A percentile compares a stretch with the other conserved stretches of the same genome.
Conservation (phyloP, 2,329 filamentous ascomycete genomes). For the Paecilomyces dactylethromorphus region DNA sequence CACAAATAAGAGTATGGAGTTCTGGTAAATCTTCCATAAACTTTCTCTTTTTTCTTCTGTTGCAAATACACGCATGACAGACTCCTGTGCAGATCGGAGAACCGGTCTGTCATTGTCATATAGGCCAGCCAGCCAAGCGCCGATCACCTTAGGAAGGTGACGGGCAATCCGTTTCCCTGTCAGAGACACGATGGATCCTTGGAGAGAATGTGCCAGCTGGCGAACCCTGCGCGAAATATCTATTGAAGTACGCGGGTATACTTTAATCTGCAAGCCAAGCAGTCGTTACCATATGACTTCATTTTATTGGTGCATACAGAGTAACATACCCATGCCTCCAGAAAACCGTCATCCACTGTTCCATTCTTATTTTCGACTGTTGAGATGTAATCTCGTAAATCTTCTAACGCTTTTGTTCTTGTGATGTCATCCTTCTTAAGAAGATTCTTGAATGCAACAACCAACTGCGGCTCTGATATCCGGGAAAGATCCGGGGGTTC, state of each 20-base stretch:
- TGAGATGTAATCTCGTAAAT: slow-evolving; percentile 63
- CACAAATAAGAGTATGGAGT: slow-evolving; percentile 74
- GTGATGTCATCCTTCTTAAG: slow-evolving; percentile 90
- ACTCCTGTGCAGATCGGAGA: slow-evolving; percentile 68
- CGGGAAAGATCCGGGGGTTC: slow-evolving; percentile 74
- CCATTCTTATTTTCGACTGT: slow-evolving; percentile 47
- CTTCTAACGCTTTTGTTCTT: slow-evolving; percentile 83
- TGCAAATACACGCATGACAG: slow-evolving; percentile 67
- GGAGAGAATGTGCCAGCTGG: slow-evolving; percentile 73
- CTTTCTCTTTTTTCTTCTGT: slow-evolving; percentile 70
- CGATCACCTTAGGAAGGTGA: slow-evolving; percentile 68
- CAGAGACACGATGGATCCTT: slow-evolving; percentile 54
- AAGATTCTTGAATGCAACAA: slow-evolving; percentile 88
- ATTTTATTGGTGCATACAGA: slow-evolving; percentile 15
- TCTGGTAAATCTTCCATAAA: slow-evolving; percentile 77
- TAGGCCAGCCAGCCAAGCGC: slow-evolving; percentile 83
- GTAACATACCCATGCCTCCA: slow-evolving; percentile 76
- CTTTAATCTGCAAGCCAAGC: slow-evolving; percentile 55
- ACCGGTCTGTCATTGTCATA: slow-evolving; percentile 80
- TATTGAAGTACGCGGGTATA: slow-evolving; percentile 85
- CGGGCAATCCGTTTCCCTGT: slow-evolving; percentile 77
- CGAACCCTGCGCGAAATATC: slow-evolving; percentile 83
- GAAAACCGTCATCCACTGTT: slow-evolving; percentile 69
- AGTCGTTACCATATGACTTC: slow-evolving; percentile 34
- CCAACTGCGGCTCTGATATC: slow-evolving; percentile 72